phyloP scores from a whole-genome alignment of 164 flowering plant species.

The Protea cynaroides region DNA sequence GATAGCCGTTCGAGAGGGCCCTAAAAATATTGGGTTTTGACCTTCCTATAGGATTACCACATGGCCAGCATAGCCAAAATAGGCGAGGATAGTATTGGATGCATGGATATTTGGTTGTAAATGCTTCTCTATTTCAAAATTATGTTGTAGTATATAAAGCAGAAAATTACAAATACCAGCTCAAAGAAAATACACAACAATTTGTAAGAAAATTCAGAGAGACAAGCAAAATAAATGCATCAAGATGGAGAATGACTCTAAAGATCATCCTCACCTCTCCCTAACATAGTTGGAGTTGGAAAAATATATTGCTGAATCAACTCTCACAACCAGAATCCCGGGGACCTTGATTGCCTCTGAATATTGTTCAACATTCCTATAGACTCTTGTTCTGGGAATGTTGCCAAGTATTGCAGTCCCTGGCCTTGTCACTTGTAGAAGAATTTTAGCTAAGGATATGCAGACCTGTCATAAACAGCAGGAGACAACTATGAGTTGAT shows the following conservation, averaged over 20 bases:
- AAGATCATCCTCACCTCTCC: constrained; percentile 50
- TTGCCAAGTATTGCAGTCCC: constrained; percentile 70
- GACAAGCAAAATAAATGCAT: neutral
- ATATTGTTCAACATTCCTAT: constrained; percentile 67
- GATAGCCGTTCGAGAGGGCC: no score
- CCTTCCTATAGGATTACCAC: no score
- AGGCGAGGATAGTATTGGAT: no score
- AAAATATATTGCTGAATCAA: constrained; percentile 83
- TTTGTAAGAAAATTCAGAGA: neutral
- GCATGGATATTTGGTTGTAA: no score
- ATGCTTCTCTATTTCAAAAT: no score
- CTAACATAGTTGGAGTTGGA: constrained; percentile 76
- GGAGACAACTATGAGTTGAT: neutral
- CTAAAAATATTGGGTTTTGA: no score
- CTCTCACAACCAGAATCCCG: constrained; percentile 57
- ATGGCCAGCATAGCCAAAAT: no score
- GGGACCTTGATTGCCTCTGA: constrained; percentile 63
- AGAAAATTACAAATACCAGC: no score
- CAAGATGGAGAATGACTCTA: neutral
- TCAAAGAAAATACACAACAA: no score
- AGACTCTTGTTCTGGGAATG: constrained; percentile 54
- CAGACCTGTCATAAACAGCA: constrained; percentile 41
- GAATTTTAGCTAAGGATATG: constrained; percentile 74
- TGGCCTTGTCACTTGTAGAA: constrained; percentile 82
- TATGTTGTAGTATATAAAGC: no score